Percentiles rank a stretch among this genome's conserved stretches.
phyloP scores from a whole-genome alignment of 768 basidiomycete genomes.

The Trametes gibbosa region DNA sequence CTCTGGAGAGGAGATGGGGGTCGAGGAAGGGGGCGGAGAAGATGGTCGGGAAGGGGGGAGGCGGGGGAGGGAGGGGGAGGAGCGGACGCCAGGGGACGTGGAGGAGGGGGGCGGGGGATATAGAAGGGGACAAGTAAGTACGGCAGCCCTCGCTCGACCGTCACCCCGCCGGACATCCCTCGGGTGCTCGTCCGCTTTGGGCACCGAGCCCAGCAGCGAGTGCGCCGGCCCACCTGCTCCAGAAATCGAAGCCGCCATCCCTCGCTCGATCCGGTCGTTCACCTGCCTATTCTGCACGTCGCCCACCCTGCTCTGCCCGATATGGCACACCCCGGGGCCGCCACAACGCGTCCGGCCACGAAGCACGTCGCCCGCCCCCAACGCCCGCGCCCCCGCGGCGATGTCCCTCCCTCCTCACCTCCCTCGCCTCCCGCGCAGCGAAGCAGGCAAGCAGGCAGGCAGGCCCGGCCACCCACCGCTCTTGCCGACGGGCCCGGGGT shows the following conservation, averaged over 20 bases:
- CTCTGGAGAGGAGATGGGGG: background rate
- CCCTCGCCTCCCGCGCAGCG: background rate
- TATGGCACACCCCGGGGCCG: conserved; percentile 6
- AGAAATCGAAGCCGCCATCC: conserved; percentile 15
- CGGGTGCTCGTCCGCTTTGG: background rate
- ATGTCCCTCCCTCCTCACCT: background rate
- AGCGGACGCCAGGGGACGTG: conserved; percentile 6
- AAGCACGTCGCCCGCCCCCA: background rate
- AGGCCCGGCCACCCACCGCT: background rate
- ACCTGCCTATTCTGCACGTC: background rate
- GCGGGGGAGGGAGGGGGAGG: background rate
- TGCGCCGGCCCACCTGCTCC: background rate
- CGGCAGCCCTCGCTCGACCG: background rate
- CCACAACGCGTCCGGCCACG: conserved; percentile 5
- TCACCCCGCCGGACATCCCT: background rate
- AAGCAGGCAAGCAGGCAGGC: no score
- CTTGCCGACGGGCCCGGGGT: background rate
- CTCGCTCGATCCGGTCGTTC: conserved; percentile 7
- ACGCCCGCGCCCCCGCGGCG: conserved; percentile 11
- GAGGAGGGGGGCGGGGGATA: conserved; percentile 10
- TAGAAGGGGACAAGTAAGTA: background rate
- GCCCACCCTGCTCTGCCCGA: background rate
- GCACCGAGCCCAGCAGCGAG: background rate
- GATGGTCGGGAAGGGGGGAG: background rate
- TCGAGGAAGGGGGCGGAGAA: background rate